phyloP scores from a whole-genome alignment of 148 eudicot species.

The Chenopodium berlandieri region DNA sequence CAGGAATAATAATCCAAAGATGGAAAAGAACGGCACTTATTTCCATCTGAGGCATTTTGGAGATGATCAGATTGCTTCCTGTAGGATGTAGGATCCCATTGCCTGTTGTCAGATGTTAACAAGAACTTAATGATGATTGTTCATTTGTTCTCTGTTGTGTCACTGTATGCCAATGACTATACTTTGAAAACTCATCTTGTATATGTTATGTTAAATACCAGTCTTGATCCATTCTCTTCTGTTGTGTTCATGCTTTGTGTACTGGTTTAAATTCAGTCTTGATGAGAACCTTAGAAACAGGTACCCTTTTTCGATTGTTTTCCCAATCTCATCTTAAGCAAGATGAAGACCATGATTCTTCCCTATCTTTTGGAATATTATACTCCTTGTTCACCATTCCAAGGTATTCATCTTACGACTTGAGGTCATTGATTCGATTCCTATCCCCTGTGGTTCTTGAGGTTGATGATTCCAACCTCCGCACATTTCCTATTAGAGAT shows the following conservation, averaged over 20 bases:
- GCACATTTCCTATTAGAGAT: too few relatives aligned
- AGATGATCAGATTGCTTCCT: neutral
- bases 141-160: conserved; percentile 1
- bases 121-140: neutral
- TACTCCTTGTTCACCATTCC: too few relatives aligned
- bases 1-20: neutral
- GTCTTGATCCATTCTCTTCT: conserved; percentile 5
- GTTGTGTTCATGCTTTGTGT: neutral
- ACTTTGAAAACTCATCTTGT: conserved; percentile 1
- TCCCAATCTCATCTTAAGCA: neutral
- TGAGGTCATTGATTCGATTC: too few relatives aligned
- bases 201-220: neutral
- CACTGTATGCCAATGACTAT: conserved; percentile 4
- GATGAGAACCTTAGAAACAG: neutral
- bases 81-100: neutral
- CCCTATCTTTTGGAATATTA: too few relatives aligned
- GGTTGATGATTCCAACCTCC: too few relatives aligned
- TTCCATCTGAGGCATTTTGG: neutral
- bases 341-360: neutral
- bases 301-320: neutral
- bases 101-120: neutral
- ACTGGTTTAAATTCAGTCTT: neutral
- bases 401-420: too few relatives aligned
- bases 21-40: neutral
- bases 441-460: too few relatives aligned